Percentiles rank a stretch among this genome's conserved stretches.
Conservation (phyloP, 495 filamentous ascomycete genomes). For the Chaetomium tenue region DNA sequence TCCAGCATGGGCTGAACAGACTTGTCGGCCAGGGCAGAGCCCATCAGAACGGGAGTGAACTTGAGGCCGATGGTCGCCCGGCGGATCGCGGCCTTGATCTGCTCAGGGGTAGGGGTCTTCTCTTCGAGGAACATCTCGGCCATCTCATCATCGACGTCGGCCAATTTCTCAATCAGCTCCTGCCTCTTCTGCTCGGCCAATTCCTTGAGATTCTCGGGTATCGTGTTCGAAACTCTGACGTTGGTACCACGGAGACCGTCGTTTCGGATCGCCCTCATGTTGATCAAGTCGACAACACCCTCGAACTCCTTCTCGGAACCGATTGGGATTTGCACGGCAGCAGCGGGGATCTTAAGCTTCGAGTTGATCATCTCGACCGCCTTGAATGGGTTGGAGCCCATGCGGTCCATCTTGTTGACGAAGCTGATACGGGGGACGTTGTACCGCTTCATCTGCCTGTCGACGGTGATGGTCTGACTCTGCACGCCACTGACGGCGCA, state of each 20-base stretch:
- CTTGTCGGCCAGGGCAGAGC: slow-evolving; percentile 92
- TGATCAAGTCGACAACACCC: slow-evolving; percentile 90
- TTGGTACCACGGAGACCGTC: slow-evolving; percentile 76
- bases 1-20: slow-evolving; percentile 96
- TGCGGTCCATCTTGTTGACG: slow-evolving; percentile 99
- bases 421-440: slow-evolving; percentile 95
- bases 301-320: slow-evolving; percentile 88
- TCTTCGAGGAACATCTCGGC: slow-evolving; percentile 95
- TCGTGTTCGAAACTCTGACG: slow-evolving; percentile 66
- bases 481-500: slow-evolving; percentile 98
- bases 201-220: slow-evolving; percentile 72
- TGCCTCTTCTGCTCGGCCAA: slow-evolving; percentile 74
- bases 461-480: slow-evolving; percentile 96
- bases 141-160: slow-evolving; percentile 97
- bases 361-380: slow-evolving; percentile 95
- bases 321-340: slow-evolving; percentile 94
- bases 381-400: slow-evolving; percentile 98
- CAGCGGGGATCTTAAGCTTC: slow-evolving; percentile 88
- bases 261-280: slow-evolving; percentile 91
- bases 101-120: slow-evolving; percentile 65
- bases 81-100: slow-evolving; percentile 88
- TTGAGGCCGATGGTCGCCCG: slow-evolving; percentile 82
- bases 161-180: slow-evolving; percentile 89
- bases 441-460: slow-evolving; percentile 97
- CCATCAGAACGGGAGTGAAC: slow-evolving; percentile 96